Evolutionary conservation across 768 basidiomycete species (phyloP).

Genomic region (Candolleomyces aberdarensis): DNA sequence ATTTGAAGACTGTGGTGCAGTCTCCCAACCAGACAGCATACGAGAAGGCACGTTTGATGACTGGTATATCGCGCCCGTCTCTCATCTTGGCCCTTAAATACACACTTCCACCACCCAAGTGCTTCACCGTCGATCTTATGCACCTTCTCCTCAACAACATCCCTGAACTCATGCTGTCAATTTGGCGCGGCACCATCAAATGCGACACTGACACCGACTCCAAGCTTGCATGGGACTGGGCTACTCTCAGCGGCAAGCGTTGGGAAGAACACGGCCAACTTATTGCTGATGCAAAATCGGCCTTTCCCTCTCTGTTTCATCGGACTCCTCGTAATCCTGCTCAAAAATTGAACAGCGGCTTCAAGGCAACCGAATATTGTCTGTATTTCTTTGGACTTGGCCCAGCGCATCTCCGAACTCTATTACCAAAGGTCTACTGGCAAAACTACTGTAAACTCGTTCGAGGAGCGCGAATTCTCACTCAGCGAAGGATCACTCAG

Average conservation of each 20-base stretch:
- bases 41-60: constrained; percentile 21
- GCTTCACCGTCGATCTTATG: constrained; percentile 41
- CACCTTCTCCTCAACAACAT: constrained; percentile 33
- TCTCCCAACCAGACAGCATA: constrained; percentile 12
- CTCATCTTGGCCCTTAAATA: constrained; percentile 27
- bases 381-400: constrained; percentile 8
- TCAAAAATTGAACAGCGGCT: constrained; percentile 7
- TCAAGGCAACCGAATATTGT: constrained; percentile 2
- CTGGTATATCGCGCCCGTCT: constrained; percentile 31
- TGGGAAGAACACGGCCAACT: constrained; percentile 11
- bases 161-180: constrained; percentile 33
- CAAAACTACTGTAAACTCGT: constrained; percentile 31
- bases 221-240: constrained; percentile 25
- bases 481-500: constrained; percentile 20
- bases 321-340: constrained; percentile 8
- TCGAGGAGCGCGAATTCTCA: constrained; percentile 18
- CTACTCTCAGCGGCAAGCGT: constrained; percentile 3
- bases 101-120: constrained; percentile 26
- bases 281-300: constrained; percentile 9
- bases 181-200: constrained; percentile 29
- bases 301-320: constrained; percentile 4
- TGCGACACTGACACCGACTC: constrained; percentile 18
- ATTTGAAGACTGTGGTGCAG: constrained; percentile 1
- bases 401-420: constrained; percentile 1
- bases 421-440: constrained; percentile 27